Conservation (phyloP, 805 yeast genomes). For the Lipomyces sp. region DNA sequence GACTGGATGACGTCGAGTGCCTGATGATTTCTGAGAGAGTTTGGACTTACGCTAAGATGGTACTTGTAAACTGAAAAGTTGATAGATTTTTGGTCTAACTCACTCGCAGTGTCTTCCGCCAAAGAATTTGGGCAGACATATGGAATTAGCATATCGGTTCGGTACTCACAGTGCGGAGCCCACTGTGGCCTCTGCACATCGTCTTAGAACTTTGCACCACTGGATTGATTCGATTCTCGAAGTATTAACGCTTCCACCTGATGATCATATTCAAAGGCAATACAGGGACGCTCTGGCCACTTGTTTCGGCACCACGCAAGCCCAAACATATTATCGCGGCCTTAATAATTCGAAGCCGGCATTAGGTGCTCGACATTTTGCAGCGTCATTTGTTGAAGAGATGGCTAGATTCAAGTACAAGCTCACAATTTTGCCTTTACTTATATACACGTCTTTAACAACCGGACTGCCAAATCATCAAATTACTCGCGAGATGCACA, state of each 20-base stretch:
- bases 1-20: background rate
- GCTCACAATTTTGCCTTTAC: background rate
- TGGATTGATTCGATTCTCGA: background rate
- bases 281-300: background rate
- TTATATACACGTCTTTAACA: background rate
- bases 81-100: background rate
- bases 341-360: background rate
- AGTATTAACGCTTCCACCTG: background rate
- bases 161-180: background rate
- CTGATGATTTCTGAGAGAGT: background rate
- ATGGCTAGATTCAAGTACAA: background rate
- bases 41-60: background rate
- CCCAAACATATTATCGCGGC: conserved; percentile 1
- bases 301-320: background rate
- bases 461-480: background rate
- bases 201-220: background rate
- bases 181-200: background rate
- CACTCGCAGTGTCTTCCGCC: background rate
- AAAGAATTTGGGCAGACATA: background rate
- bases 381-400: background rate
- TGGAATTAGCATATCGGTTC: background rate
- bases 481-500: background rate
- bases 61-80: background rate
- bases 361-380: background rate
- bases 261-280: background rate